Evolutionary conservation across 2,329 filamentous ascomycete species (phyloP).

Genomic region (Aspergillus bombycis): DNA sequence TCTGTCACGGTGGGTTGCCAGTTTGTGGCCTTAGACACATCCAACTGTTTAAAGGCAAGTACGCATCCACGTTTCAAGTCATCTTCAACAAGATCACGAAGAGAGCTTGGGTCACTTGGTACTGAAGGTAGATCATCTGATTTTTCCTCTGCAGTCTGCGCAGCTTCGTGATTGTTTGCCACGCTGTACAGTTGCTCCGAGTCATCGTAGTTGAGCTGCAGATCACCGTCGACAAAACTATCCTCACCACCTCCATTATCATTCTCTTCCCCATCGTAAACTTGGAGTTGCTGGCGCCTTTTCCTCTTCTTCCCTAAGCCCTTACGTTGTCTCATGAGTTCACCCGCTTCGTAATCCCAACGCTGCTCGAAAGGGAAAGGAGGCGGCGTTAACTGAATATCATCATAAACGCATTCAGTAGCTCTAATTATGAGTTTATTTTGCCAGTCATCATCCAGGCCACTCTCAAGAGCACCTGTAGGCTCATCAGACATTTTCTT

Average conservation of each 20-base stretch:
- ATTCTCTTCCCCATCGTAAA: conserved; percentile 49
- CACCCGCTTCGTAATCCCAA: conserved; percentile 78
- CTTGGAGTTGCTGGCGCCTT: conserved; percentile 57
- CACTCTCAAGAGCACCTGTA: conserved; percentile 37
- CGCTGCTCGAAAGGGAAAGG: conserved; percentile 89
- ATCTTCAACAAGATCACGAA: conserved; percentile 52
- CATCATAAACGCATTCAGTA: conserved; percentile 80
- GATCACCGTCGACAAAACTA: conserved; percentile 35
- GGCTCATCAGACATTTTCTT: conserved; percentile 27
- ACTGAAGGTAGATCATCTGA: conserved; percentile 53
- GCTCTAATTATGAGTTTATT: conserved; percentile 73
- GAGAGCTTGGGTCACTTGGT: conserved; percentile 63
- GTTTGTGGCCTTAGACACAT: conserved; percentile 50
- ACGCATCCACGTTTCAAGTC: conserved; percentile 42
- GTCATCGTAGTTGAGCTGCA: conserved; percentile 48
- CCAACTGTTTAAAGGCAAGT: conserved; percentile 52
- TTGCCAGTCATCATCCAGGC: conserved; percentile 70
- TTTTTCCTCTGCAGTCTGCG: conserved; percentile 37
- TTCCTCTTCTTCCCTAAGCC: conserved; percentile 41
- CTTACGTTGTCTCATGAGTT: conserved; percentile 44
- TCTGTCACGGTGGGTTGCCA: conserved; percentile 53
- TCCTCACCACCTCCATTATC: conserved; percentile 41
- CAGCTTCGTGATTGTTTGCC: conserved; percentile 20
- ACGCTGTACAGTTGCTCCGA: conserved; percentile 33
- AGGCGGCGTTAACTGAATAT: conserved; percentile 70